These are phyloP conservation scores for Penicillium frequentans DNA, from an alignment of 2,329 filamentous ascomycete species.

Conservation along the genomic window DNA sequence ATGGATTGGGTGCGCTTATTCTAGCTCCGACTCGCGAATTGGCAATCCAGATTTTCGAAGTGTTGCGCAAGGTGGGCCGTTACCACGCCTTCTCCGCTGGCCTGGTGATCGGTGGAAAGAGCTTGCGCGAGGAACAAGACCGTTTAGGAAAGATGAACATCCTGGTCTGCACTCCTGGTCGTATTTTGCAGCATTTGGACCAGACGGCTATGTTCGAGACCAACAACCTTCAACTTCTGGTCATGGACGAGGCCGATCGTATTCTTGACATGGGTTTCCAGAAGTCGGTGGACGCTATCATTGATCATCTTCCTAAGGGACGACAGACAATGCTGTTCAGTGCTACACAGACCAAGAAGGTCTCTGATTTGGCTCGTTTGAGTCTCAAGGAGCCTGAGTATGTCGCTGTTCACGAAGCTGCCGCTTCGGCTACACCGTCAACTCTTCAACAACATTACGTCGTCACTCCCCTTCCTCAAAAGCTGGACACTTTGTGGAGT, in stretches of 20 bases:
- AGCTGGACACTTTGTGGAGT: slow-evolving; percentile 87
- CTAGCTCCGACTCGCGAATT: slow-evolving; percentile 93
- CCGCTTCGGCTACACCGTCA: slow-evolving; percentile 74
- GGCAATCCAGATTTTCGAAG: slow-evolving; percentile 95
- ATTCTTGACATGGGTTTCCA: slow-evolving; percentile 99
- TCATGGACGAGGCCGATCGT: slow-evolving; percentile 92
- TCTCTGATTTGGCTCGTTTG: slow-evolving; percentile 85
- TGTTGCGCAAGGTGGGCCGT: slow-evolving; percentile 83
- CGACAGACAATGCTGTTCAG: slow-evolving; percentile 94
- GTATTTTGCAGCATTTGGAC: slow-evolving; percentile 93
- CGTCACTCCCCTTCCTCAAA: slow-evolving; percentile 78
- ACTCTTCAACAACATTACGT: slow-evolving; percentile 90
- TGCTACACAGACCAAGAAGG: slow-evolving; percentile 91
- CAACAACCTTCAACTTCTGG: slow-evolving; percentile 86
- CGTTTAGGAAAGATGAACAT: slow-evolving; percentile 93
- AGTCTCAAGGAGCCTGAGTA: slow-evolving; percentile 92
- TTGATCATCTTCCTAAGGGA: slow-evolving; percentile 82
- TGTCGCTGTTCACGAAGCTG: slow-evolving; percentile 86
- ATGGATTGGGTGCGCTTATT: slow-evolving; percentile 89
- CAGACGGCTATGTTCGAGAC: slow-evolving; percentile 89
- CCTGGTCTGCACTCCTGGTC: slow-evolving; percentile 87
- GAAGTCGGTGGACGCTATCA: slow-evolving; percentile 81
- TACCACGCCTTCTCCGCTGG: slow-evolving; percentile 91
- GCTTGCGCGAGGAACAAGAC: slow-evolving; percentile 80
- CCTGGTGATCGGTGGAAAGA: slow-evolving; percentile 91